Evolutionary conservation across 805 yeast genomes (phyloP), one percentile per base, ranked within the genome.

Genomic region (Ogataea thermomethanolica): DNA sequence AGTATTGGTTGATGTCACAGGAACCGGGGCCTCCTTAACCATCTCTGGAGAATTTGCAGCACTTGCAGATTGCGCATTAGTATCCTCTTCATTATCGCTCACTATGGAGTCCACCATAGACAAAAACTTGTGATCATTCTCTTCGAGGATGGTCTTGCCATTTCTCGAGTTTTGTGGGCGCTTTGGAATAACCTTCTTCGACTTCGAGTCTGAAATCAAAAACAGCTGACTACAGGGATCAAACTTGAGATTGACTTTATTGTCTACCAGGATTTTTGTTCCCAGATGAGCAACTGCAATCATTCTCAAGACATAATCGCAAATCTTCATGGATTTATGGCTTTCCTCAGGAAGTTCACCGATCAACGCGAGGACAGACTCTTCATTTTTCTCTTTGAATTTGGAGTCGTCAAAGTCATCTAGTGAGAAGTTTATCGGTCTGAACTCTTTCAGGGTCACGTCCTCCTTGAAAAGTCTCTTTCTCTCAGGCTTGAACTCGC

Each of bases 401-500:
- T 62, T 64, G 23, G 63, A 65, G 51, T 83, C 89, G 47, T 79
- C 67, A 49, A 81, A 83, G 54, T 82, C 90, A 37, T 69, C 70
- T 40, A 82, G 67, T 37, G 70, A 71, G 46, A 65, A 70, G 17
- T 71, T 72, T 12, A 84, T 65, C 4, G 82, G 73, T 22, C 67
- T 62, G 51, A 79, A 81, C 45, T 81, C 89, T 44, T 75, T 76
- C 48, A 79, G 64, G 15, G 68, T 60, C 10, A 81, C 77, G 61
- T 84, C 93, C 53, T 84, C 91, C 32, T 66, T 61, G 54, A 81
- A 83, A 39, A 73, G 74, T 41, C 78, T 73, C 2, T 57, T 51
- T 57, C 91, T 69, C 7, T 55, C 47, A 11, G 84, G 83, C 36
- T 67, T 41, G 35, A 51, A 39, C 7, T 53, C 45, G 14, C n/a